phyloP scores from a whole-genome alignment of 805 yeast genomes.

The Ogataea ganodermae region DNA sequence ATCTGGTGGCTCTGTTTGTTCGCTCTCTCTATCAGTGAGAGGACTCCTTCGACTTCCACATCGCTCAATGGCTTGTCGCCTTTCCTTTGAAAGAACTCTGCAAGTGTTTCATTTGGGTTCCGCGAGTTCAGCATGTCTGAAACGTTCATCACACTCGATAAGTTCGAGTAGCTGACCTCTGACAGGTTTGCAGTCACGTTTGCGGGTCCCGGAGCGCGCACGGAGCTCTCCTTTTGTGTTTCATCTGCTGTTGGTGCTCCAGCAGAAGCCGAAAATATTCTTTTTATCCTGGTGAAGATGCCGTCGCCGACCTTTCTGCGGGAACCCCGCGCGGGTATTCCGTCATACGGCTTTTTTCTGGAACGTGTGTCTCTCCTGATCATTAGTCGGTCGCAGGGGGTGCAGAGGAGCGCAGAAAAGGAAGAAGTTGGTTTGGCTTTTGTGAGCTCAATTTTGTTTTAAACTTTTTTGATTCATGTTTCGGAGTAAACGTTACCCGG shows the following conservation, averaged over 20 bases:
- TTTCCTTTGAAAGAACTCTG: slow-evolving; percentile 69
- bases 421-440: not conserved
- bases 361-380: slow-evolving; percentile 23
- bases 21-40: slow-evolving; percentile 54
- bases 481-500: slow-evolving; percentile 4
- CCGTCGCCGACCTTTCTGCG: slow-evolving; percentile 7
- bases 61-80: slow-evolving; percentile 76
- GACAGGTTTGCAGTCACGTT: slow-evolving; percentile 15
- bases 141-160: slow-evolving; percentile 23
- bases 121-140: slow-evolving; percentile 19
- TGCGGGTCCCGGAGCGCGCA: not conserved
- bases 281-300: slow-evolving; percentile 19
- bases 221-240: not conserved
- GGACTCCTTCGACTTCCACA: slow-evolving; percentile 79
- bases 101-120: slow-evolving; percentile 60
- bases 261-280: slow-evolving; percentile 18
- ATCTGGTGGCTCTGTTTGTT: slow-evolving; percentile 24
- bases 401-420: slow-evolving; percentile 5
- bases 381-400: slow-evolving; percentile 12
- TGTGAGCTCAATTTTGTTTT: not conserved
- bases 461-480: not conserved
- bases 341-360: slow-evolving; percentile 23
- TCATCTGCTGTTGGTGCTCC: not conserved
- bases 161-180: slow-evolving; percentile 22
- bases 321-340: slow-evolving; percentile 9